Evolutionary conservation across 2,329 filamentous ascomycete genomes (phyloP).

Genomic region (Colletotrichum gigasporum): DNA sequence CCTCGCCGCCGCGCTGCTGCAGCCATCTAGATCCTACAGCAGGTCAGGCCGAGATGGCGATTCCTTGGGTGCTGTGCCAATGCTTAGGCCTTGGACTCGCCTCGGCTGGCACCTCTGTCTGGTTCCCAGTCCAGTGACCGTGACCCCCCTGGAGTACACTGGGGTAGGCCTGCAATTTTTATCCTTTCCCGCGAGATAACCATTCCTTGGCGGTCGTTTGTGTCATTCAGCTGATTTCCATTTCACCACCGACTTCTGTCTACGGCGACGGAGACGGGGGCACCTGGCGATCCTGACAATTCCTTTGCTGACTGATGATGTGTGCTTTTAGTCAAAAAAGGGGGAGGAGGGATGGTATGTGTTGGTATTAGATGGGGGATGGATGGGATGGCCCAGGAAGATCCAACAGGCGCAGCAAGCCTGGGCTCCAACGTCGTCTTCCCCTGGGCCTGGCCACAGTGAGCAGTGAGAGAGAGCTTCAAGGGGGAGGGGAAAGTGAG

Average conservation of each 20-base stretch:
- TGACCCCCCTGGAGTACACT: constrained; percentile 13
- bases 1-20: neutral
- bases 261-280: neutral
- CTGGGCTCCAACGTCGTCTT: neutral
- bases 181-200: constrained; percentile 19
- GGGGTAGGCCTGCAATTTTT: constrained; percentile 26
- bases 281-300: neutral
- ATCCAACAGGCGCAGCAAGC: constrained; percentile 3
- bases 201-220: constrained; percentile 20
- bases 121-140: neutral
- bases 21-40: neutral
- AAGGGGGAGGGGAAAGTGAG: neutral
- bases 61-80: neutral
- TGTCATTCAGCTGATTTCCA: constrained; percentile 17
- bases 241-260: neutral
- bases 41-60: constrained; percentile 1
- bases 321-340: neutral
- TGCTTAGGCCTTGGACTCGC: neutral
- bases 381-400: neutral
- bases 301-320: neutral
- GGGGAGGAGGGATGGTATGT: neutral
- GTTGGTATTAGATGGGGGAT: neutral
- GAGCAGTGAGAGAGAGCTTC: too few relatives aligned
- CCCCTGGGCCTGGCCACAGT: too few relatives aligned
- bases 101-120: neutral